A percentile compares a stretch with the other conserved stretches of the same genome.
Conservation (phyloP, 2,329 filamentous ascomycete genomes). For the Aureobasidium sp. region DNA sequence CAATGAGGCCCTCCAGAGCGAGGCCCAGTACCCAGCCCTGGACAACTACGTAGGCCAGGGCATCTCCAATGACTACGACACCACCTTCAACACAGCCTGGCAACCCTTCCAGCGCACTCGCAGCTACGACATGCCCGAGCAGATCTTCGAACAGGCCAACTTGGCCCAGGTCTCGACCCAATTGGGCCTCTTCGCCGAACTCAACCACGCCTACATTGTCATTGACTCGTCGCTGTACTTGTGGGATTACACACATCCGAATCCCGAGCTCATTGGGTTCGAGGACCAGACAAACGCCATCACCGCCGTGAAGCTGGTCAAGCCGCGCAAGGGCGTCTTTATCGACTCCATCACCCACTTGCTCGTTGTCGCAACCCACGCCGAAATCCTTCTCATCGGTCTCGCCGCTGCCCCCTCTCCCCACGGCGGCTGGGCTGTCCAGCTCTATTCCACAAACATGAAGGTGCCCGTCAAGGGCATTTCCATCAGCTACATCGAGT, state of each 20-base stretch:
- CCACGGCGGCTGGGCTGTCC: slow-evolving; percentile 64
- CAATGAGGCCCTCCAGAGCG: slow-evolving; percentile 67
- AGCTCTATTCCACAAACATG: slow-evolving; percentile 86
- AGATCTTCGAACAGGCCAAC: slow-evolving; percentile 89
- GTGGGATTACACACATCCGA: slow-evolving; percentile 95
- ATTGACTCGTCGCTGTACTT: slow-evolving; percentile 95
- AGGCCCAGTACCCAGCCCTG: slow-evolving; percentile 78
- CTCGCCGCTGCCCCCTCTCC: slow-evolving; percentile 59
- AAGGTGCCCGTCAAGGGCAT: slow-evolving; percentile 66
- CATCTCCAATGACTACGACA: slow-evolving; percentile 84
- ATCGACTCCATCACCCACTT: slow-evolving; percentile 78
- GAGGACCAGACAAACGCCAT: slow-evolving; percentile 86
- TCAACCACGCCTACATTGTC: slow-evolving; percentile 91
- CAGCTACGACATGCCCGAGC: slow-evolving; percentile 83
- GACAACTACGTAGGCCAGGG: slow-evolving; percentile 82
- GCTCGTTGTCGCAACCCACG: slow-evolving; percentile 78
- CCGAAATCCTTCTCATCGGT: slow-evolving; percentile 81
- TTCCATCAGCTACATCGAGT: slow-evolving; percentile 70
- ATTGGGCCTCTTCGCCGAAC: slow-evolving; percentile 91
- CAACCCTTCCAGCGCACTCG: slow-evolving; percentile 82
- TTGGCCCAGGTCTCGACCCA: slow-evolving; percentile 76
- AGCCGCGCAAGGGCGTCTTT: slow-evolving; percentile 81
- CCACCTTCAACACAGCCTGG: slow-evolving; percentile 63
- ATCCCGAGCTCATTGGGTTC: slow-evolving; percentile 83
- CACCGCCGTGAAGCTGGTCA: slow-evolving; percentile 80